Conservation (phyloP, 345 rosid genomes). For the Zanthoxylum bungeanum region DNA sequence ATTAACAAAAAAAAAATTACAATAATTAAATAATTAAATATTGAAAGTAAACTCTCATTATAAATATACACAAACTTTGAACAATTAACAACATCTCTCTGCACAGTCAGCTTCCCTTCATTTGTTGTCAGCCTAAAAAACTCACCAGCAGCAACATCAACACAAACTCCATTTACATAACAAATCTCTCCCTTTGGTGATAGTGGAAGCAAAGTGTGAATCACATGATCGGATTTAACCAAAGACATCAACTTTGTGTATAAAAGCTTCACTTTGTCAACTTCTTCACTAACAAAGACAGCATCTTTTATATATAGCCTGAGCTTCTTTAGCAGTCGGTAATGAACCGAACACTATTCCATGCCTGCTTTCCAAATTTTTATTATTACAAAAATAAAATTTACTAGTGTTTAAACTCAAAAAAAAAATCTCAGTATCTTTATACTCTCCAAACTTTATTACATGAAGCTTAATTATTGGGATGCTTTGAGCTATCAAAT, state of each 20-base stretch:
- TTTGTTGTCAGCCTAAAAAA: conserved; percentile 85
- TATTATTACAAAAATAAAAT: too few relatives aligned
- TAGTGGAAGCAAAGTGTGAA: conserved; percentile 83
- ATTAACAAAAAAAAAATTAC: too few relatives aligned
- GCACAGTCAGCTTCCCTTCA: conserved; percentile 85
- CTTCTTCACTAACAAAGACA: conserved; percentile 83
- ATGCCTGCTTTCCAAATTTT: too few relatives aligned
- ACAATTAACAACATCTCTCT: conserved; percentile 67
- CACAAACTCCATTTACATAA: conserved; percentile 77
- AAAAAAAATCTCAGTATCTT: too few relatives aligned
- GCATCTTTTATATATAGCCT: conserved; percentile 65
- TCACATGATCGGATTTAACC: conserved; percentile 79
- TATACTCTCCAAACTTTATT: too few relatives aligned
- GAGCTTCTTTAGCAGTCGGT: conserved; percentile 78
- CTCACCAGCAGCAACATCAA: conserved; percentile 93
- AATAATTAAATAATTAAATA: too few relatives aligned
- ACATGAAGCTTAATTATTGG: too few relatives aligned
- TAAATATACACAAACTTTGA: too few relatives aligned
- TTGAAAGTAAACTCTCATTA: too few relatives aligned
- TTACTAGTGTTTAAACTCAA: too few relatives aligned
- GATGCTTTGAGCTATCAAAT: too few relatives aligned
- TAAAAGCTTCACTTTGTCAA: conserved; percentile 92
- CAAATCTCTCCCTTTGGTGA: conserved; percentile 94
- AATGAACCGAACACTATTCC: too few relatives aligned
- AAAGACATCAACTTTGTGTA: conserved; percentile 91